Evolutionary conservation across 805 yeast genomes (phyloP).

Genomic region (Jamesozyma spencerorum): DNA sequence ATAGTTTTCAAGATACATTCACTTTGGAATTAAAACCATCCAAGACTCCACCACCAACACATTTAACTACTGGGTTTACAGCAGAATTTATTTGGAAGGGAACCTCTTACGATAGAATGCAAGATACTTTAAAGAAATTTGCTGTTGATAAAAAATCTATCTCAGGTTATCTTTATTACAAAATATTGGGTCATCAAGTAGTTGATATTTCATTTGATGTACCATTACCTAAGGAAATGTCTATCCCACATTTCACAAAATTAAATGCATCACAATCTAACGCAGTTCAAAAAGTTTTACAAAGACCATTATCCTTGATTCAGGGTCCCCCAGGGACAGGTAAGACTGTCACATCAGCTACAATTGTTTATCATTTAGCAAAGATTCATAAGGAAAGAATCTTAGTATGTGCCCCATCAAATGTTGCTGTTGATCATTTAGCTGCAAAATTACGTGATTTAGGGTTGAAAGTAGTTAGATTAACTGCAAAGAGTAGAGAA

Average conservation of each 20-base stretch:
- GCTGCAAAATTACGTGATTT: slow-evolving; percentile 61
- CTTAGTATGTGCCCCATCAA: slow-evolving; percentile 90
- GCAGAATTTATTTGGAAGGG: slow-evolving; percentile 90
- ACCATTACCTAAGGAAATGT: slow-evolving; percentile 49
- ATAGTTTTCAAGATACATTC: slow-evolving; percentile 53
- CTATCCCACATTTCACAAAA: slow-evolving; percentile 57
- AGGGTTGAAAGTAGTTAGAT: slow-evolving; percentile 69
- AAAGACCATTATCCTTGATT: slow-evolving; percentile 66
- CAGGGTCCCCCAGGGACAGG: slow-evolving; percentile 98
- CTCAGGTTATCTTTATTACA: slow-evolving; percentile 65
- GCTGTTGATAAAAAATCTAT: slow-evolving; percentile 64
- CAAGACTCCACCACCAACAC: slow-evolving; percentile 40
- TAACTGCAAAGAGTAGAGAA: slow-evolving; percentile 71
- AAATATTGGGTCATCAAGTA: slow-evolving; percentile 71
- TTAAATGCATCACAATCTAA: slow-evolving; percentile 70
- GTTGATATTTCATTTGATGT: slow-evolving; percentile 53
- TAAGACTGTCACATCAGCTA: slow-evolving; percentile 87
- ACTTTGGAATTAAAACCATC: slow-evolving; percentile 55
- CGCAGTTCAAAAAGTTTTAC: slow-evolving; percentile 64
- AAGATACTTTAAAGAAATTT: slow-evolving; percentile 59
- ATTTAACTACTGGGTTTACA: slow-evolving; percentile 56
- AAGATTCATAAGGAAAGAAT: slow-evolving; percentile 54
- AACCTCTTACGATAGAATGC: slow-evolving; percentile 75
- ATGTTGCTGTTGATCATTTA: slow-evolving; percentile 88
- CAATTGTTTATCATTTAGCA: slow-evolving; percentile 69